Percentiles rank a stretch among this genome's conserved stretches.
Evolutionary conservation across 805 yeast species (phyloP).

Genomic region (Nakazawaea ernobii): DNA sequence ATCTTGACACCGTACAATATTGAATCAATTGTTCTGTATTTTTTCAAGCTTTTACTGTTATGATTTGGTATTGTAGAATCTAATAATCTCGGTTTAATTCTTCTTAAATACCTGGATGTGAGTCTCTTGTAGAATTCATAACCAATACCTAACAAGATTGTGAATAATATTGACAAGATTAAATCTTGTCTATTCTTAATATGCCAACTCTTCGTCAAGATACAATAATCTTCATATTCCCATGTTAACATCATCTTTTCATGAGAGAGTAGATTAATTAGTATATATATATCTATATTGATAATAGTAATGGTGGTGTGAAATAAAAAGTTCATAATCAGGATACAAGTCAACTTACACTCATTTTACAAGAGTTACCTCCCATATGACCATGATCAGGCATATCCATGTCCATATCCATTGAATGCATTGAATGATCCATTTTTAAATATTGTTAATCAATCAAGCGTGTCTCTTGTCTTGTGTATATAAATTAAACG

Average conservation of each 20-base stretch:
- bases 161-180: conserved; percentile 25
- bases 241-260: conserved; percentile 36
- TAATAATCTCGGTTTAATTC: conserved; percentile 1
- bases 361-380: conserved; percentile 10
- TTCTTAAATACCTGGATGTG: neutral
- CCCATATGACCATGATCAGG: conserved; percentile 11
- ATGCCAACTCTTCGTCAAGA: conserved; percentile 34
- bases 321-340: no score
- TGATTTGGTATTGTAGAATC: neutral
- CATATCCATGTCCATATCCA: conserved; percentile 12
- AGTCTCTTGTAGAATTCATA: conserved; percentile 30
- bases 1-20: conserved; percentile 33
- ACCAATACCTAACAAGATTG: conserved; percentile 25
- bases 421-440: conserved; percentile 9
- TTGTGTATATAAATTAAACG: no score
- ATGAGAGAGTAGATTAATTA: conserved; percentile 12
- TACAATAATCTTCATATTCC: conserved; percentile 38
- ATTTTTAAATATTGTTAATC: conserved; percentile 1
- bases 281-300: no score
- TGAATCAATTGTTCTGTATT: conserved; percentile 23
- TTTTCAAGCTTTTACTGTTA: neutral
- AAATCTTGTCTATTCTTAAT: conserved; percentile 28
- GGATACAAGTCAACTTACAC: conserved; percentile 3
- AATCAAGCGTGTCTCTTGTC: no score
- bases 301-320: no score